Evolutionary conservation across 2,329 filamentous ascomycete species (phyloP).

Genomic region (Sarocladiaceae sp.): DNA sequence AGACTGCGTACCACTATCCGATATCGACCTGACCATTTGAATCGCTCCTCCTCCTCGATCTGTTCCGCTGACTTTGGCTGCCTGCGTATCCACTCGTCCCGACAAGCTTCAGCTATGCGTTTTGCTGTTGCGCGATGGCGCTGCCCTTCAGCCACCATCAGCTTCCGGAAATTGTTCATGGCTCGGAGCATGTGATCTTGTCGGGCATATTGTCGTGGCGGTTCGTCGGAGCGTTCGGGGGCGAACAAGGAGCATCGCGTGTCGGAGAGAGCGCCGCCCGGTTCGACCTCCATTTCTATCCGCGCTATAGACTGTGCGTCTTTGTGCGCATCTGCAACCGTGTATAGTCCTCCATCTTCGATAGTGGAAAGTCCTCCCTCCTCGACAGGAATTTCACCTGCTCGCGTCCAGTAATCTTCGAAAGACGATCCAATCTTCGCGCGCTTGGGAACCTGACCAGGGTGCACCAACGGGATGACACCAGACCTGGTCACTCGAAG

Average conservation of each 20-base stretch:
- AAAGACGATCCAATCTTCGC: slow-evolving; percentile 51
- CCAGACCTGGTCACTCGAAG: slow-evolving; percentile 36
- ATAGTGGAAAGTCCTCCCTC: slow-evolving; percentile 52
- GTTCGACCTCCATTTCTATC: slow-evolving; percentile 68
- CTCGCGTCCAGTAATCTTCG: slow-evolving; percentile 52
- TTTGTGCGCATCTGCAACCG: slow-evolving; percentile 56
- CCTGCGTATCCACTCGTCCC: slow-evolving; percentile 68
- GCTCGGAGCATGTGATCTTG: slow-evolving; percentile 81
- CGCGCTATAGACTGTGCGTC: slow-evolving; percentile 68
- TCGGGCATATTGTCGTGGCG: slow-evolving; percentile 77
- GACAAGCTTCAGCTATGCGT: slow-evolving; percentile 71
- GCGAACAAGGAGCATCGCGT: slow-evolving; percentile 68
- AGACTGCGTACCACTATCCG: slow-evolving; percentile 62
- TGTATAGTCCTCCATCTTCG: slow-evolving; percentile 54
- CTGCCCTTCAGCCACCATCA: slow-evolving; percentile 75
- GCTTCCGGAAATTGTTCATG: slow-evolving; percentile 71
- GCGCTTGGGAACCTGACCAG: slow-evolving; percentile 50
- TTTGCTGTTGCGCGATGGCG: slow-evolving; percentile 76
- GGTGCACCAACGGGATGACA: slow-evolving; percentile 54
- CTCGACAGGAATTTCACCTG: slow-evolving; percentile 48
- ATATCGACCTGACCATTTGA: slow-evolving; percentile 64
- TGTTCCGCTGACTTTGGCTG: slow-evolving; percentile 77
- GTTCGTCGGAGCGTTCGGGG: slow-evolving; percentile 69
- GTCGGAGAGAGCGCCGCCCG: slow-evolving; percentile 70
- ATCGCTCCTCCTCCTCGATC: slow-evolving; percentile 71